phyloP scores from a whole-genome alignment of 2,329 filamentous ascomycete genomes.

The Orbilia quercus region DNA sequence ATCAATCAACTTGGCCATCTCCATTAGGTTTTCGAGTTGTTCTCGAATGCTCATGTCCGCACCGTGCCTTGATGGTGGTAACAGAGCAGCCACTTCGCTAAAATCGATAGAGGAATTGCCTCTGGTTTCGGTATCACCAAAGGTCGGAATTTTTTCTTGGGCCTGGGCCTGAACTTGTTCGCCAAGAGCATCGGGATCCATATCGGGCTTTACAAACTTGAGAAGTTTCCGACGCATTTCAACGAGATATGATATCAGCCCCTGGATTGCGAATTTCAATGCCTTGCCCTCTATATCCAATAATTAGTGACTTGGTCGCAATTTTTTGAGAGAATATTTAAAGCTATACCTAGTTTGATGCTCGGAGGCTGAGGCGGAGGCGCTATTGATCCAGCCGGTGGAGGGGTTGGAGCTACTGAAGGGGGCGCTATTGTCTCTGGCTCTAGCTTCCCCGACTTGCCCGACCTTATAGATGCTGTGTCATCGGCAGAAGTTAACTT shows the following conservation, averaged over 20 bases:
- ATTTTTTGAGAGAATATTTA: not conserved
- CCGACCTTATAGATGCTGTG: constrained; percentile 37
- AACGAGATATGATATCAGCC: constrained; percentile 87
- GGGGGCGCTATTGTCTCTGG: constrained; percentile 9
- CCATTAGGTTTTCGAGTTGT: constrained; percentile 76
- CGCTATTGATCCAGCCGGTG: not conserved
- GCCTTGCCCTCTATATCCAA: constrained; percentile 77
- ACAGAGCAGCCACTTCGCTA: constrained; percentile 39
- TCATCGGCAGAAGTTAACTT: constrained; percentile 38
- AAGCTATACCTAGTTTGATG: constrained; percentile 33
- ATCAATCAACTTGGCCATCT: constrained; percentile 86
- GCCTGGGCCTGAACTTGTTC: constrained; percentile 64
- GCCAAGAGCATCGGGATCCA: constrained; percentile 71
- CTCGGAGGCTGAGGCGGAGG: constrained; percentile 17
- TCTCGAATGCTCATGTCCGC: constrained; percentile 64
- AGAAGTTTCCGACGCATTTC: constrained; percentile 72
- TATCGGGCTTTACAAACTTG: constrained; percentile 61
- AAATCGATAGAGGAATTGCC: constrained; percentile 26
- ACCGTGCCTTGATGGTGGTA: constrained; percentile 60
- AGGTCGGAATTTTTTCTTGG: constrained; percentile 50
- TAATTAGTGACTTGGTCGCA: not conserved
- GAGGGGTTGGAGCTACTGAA: constrained; percentile 30
- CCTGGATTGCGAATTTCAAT: constrained; percentile 80
- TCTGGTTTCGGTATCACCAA: constrained; percentile 18
- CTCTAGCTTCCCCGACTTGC: constrained; percentile 41